Evolutionary conservation across 23 red algal species (phyloP).

Genomic region (Pyropia haitanensis): DNA sequence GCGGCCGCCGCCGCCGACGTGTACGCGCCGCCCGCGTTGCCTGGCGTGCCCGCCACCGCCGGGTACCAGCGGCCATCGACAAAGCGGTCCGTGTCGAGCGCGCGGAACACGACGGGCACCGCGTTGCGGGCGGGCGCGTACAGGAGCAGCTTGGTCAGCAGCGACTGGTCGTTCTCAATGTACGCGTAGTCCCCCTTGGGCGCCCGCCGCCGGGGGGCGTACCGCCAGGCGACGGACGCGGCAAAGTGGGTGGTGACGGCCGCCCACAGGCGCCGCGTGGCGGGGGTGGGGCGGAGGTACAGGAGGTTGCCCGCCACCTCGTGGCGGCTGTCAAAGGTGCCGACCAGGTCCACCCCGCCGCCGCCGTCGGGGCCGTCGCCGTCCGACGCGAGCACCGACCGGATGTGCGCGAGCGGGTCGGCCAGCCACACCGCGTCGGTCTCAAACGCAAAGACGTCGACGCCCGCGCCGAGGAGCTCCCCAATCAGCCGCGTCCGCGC

Average conservation of each 20-base stretch:
- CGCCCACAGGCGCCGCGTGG: slow-evolving; percentile 34
- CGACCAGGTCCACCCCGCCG: slow-evolving; percentile 47
- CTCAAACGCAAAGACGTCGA: slow-evolving; percentile 56
- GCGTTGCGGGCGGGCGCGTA: slow-evolving; percentile 16
- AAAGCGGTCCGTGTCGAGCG: slow-evolving; percentile 54
- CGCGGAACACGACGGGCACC: slow-evolving; percentile 39
- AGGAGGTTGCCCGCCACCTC: slow-evolving; percentile 76
- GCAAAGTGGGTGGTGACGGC: slow-evolving; percentile 51
- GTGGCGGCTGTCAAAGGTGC: slow-evolving; percentile 58
- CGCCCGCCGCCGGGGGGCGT: slow-evolving; percentile 11
- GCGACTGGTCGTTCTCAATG: slow-evolving; percentile 75
- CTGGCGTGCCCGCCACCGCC: not conserved
- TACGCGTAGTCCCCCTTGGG: slow-evolving; percentile 13
- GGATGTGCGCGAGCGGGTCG: slow-evolving; percentile 53
- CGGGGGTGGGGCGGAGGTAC: slow-evolving; percentile 51
- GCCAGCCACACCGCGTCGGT: slow-evolving; percentile 57
- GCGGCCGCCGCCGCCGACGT: slow-evolving; percentile 7
- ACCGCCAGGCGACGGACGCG: slow-evolving; percentile 18
- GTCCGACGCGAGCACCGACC: slow-evolving; percentile 32
- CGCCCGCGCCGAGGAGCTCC: slow-evolving; percentile 30
- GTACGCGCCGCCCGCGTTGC: slow-evolving; percentile 21
- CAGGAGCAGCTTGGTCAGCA: slow-evolving; percentile 44
- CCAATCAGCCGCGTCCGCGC: slow-evolving; percentile 57
- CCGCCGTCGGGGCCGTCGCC: slow-evolving; percentile 6
- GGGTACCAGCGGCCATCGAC: slow-evolving; percentile 65